Evolutionary conservation across 768 basidiomycete species (phyloP), one percentile per base, ranked within the genome.

Genomic region (Tricholoma terreum): DNA sequence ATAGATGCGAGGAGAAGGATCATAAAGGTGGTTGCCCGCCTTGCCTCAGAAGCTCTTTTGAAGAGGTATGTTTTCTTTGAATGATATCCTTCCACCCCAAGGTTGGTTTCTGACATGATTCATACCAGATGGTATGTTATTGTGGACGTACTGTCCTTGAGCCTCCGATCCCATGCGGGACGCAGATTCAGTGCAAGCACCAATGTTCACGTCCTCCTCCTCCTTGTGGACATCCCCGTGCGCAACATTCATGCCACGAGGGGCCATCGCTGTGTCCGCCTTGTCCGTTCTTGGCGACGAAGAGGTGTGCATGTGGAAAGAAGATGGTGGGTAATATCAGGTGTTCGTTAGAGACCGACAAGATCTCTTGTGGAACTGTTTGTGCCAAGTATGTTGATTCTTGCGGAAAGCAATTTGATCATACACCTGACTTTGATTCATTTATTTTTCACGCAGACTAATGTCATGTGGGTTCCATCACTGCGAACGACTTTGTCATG

Each of bases 101-200:
- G 53, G 9, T 24, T 17, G 4, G 9, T 24, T 33, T 22, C 15
- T 56, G 22, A 53, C 59, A 22, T 58, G 17, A 62, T 24, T 38
- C 1, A 12, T 57, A 53, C 21, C 17, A 92, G 84, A 73, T 94
- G 54, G 71, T 88, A 9, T 98, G 96, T 67, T 72, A 81, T 49
- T 98, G 96, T 69, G 90, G 89, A 0, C 80, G 84, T n/a, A 98
- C 94, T 2, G 80, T 92, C 14, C 73, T 94, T 19, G 88, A 94
- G 33, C 95, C 95, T 0, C 95, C 95, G 0, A 85, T 97, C 35
- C 83, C 88, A 0, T 98, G 96, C 63, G 93, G 92, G 14, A 94
- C 90, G 0, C 74, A 73, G 24, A 84, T 99, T 61, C 71, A 75
- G 35, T 99, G 97, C 66, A 72, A 76, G 1, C 90, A 89, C 71